Conservation (phyloP, 306 rosid genomes). For the Adenanthera pavonina region DNA sequence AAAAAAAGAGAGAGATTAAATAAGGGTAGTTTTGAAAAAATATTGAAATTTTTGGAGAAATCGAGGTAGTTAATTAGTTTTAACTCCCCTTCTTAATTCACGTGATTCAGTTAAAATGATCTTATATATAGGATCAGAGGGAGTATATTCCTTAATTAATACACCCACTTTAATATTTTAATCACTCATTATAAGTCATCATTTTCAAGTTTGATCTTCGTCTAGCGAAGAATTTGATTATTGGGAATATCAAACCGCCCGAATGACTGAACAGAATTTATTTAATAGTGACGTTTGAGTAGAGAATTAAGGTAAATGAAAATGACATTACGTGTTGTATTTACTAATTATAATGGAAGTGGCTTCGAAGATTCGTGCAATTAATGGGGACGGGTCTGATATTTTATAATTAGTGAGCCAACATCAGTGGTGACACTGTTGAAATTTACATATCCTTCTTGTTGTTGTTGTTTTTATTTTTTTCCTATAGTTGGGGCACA, state of each 20-base stretch:
- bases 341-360: background rate
- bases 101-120: no score
- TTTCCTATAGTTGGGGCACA: background rate
- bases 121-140: no score
- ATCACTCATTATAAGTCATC: background rate
- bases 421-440: background rate
- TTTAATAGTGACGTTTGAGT: background rate
- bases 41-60: no score
- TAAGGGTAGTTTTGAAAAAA: no score
- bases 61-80: no score
- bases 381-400: background rate
- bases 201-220: background rate
- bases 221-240: background rate
- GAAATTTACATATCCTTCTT: no score
- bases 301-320: background rate
- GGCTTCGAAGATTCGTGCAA: slow-evolving; percentile 1
- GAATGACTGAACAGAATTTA: background rate
- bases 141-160: no score
- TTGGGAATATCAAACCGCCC: background rate
- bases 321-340: background rate
- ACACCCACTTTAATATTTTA: background rate
- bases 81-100: no score
- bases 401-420: background rate
- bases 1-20: no score
- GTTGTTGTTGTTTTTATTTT: background rate